These are phyloP conservation scores for Dioscorea alata DNA, from an alignment of 106 monocot species.

Conservation along the genomic window DNA sequence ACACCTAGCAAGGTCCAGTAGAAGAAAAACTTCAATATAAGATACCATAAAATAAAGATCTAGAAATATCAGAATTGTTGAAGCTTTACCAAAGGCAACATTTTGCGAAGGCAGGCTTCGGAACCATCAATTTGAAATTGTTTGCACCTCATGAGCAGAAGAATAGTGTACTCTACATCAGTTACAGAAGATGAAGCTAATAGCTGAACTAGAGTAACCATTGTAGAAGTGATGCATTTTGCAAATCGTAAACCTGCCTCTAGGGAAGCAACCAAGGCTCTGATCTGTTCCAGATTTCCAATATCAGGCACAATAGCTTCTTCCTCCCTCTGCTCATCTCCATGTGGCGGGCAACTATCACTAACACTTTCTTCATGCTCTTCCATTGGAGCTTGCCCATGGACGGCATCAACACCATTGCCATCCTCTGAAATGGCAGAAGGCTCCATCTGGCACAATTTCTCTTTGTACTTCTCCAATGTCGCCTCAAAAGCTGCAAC, in stretches of 20 bases:
- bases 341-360: conserved; percentile 51
- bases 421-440: conserved; percentile 10
- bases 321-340: conserved; percentile 31
- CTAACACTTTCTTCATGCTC: conserved; percentile 43
- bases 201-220: conserved; percentile 71
- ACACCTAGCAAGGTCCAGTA: conserved; percentile 43
- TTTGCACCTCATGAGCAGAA: conserved; percentile 86
- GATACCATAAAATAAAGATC: neutral
- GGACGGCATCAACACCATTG: conserved; percentile 6
- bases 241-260: conserved; percentile 86
- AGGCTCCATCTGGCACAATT: conserved; percentile 59
- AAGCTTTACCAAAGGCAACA: conserved; percentile 85
- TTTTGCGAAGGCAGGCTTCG: conserved; percentile 78
- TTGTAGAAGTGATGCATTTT: conserved; percentile 61
- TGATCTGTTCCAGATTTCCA: conserved; percentile 77
- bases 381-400: conserved; percentile 1
- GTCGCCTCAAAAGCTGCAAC: conserved; percentile 78
- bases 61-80: neutral
- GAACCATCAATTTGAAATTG: conserved; percentile 99
- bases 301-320: conserved; percentile 47
- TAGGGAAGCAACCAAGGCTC: conserved; percentile 90
- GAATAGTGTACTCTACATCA: conserved; percentile 91
- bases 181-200: conserved; percentile 80
- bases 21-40: neutral
- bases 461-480: conserved; percentile 69